Evolutionary conservation across 169 alveolate genomes (phyloP).

Genomic region (Plasmodium reichenowi): DNA sequence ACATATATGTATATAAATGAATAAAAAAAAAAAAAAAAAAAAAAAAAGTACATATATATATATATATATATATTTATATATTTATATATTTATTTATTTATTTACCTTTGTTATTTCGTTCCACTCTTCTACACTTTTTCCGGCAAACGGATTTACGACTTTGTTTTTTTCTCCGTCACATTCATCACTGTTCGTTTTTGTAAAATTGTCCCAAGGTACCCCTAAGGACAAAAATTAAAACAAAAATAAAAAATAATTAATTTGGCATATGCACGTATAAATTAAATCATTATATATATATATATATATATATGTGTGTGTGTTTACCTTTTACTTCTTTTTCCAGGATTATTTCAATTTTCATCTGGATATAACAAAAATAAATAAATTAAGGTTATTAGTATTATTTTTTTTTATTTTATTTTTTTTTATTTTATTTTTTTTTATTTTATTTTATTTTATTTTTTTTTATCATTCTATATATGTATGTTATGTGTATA

Average conservation of each 20-base stretch:
- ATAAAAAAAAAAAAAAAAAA: too few species aligned
- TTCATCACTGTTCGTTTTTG: slow-evolving; percentile 5
- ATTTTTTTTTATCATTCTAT: not conserved
- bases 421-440: not conserved
- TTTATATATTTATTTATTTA: not conserved
- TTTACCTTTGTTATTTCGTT: slow-evolving; percentile 26
- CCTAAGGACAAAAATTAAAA: not conserved
- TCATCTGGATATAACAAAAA: slow-evolving; percentile 19
- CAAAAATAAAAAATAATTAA: not conserved
- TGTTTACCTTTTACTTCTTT: slow-evolving; percentile 27
- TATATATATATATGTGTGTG: not conserved
- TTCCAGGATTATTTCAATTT: slow-evolving; percentile 31
- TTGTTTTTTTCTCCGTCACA: slow-evolving; percentile 1
- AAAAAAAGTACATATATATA: too few species aligned
- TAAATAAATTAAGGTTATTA: not conserved
- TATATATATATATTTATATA: not conserved
- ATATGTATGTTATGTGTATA: not conserved
- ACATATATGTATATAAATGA: too few species aligned
- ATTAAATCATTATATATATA: too few species aligned
- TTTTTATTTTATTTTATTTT: not conserved
- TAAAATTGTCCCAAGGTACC: slow-evolving; percentile 17
- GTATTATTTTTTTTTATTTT: too few species aligned
- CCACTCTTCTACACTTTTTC: slow-evolving; percentile 68
- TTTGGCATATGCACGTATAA: too few species aligned
- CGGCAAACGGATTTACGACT: slow-evolving; percentile 40